phyloP scores from a whole-genome alignment of 2,329 filamentous ascomycete genomes.

The Xylogone sp. region DNA sequence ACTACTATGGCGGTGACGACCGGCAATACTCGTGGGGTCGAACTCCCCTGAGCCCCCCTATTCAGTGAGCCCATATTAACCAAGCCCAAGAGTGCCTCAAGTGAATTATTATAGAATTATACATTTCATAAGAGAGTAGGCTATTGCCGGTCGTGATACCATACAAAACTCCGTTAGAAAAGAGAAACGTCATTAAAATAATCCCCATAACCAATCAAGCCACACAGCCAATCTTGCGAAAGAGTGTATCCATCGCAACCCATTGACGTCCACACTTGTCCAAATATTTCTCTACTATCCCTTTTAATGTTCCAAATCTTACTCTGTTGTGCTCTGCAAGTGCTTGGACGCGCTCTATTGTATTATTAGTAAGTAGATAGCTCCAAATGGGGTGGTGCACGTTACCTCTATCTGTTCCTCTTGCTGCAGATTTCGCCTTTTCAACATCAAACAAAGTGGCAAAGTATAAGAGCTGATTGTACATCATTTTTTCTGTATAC shows the following conservation, averaged over 20 bases:
- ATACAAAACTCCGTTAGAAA: background rate
- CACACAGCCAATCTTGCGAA: constrained; percentile 61
- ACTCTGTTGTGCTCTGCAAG: constrained; percentile 79
- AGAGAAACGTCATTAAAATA: background rate
- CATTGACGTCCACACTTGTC: constrained; percentile 88
- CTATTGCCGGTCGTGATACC: background rate
- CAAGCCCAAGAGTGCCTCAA: background rate
- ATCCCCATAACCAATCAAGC: constrained; percentile 9
- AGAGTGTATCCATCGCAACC: constrained; percentile 90
- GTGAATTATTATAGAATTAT: background rate
- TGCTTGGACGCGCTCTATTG: constrained; percentile 49
- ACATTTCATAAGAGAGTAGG: background rate
- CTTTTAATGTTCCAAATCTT: constrained; percentile 72
- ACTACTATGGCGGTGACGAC: background rate
- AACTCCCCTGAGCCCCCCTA: no score
- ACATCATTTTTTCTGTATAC: constrained; percentile 82
- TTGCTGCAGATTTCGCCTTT: constrained; percentile 58
- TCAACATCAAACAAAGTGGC: constrained; percentile 85
- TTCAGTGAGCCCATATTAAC: no score
- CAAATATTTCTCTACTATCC: constrained; percentile 76
- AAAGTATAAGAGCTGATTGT: constrained; percentile 92
- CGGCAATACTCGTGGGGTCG: background rate
- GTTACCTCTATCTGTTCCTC: constrained; percentile 41
- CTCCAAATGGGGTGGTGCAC: background rate
- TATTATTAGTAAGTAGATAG: constrained; percentile 24